These are phyloP conservation scores for Tetrahymena malaccensis DNA, from an alignment of 73 alveolate genomes.

Conservation along the genomic window DNA sequence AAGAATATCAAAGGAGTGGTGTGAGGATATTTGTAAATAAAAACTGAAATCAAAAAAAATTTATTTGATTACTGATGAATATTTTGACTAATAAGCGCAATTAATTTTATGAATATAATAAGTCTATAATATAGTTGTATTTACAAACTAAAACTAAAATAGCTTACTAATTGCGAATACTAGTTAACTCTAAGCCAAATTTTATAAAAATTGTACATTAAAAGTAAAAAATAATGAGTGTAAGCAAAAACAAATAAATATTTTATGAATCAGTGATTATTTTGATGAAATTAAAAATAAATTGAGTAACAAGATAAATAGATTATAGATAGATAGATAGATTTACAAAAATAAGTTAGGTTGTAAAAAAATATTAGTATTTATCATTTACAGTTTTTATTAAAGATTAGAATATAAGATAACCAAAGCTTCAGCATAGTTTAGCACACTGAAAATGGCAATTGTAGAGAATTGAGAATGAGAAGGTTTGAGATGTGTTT, in stretches of 20 bases:
- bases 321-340: not conserved
- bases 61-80: not conserved
- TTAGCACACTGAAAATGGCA: not conserved
- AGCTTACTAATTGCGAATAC: not conserved
- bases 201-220: not conserved
- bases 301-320: not conserved
- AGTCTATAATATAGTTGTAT: not conserved
- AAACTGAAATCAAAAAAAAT: not conserved
- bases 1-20: not conserved
- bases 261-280: not conserved
- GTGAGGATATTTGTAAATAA: not conserved
- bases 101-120: no score
- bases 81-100: no score
- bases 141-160: no score
- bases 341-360: not conserved
- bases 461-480: not conserved
- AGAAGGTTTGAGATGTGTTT: not conserved
- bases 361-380: no score
- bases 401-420: not conserved
- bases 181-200: not conserved
- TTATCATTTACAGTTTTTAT: not conserved
- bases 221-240: not conserved
- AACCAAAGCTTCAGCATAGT: not conserved
- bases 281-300: not conserved
- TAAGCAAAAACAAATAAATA: no score